These are phyloP conservation scores for Malbranchea cinnamomea DNA, from an alignment of 2,329 filamentous ascomycete species.

Conservation along the genomic window DNA sequence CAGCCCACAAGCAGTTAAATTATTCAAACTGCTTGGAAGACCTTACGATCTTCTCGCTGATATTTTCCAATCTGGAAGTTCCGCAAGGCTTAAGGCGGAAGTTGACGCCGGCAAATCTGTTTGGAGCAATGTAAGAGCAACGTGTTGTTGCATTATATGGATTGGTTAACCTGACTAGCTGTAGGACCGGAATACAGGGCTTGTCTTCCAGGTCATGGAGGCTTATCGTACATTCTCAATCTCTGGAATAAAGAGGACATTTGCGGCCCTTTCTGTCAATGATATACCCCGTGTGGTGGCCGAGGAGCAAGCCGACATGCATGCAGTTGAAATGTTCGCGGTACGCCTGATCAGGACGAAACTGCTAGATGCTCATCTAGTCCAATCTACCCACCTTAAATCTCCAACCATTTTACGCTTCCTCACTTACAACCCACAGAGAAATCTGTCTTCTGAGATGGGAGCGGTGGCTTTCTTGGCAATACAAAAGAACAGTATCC, in stretches of 20 bases:
- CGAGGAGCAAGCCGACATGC: slow-evolving; percentile 13
- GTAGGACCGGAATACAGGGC: slow-evolving; percentile 55
- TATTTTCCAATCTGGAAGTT: slow-evolving; percentile 48
- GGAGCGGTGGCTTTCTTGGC: slow-evolving; percentile 29
- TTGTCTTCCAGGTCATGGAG: slow-evolving; percentile 53
- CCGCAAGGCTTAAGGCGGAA: slow-evolving; percentile 48
- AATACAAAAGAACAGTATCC: slow-evolving; percentile 35
- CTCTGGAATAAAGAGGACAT: slow-evolving; percentile 56
- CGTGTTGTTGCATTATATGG: background rate
- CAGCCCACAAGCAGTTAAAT: slow-evolving; percentile 32
- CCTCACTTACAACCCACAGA: slow-evolving; percentile 20
- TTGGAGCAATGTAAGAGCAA: slow-evolving; percentile 42
- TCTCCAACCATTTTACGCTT: slow-evolving; percentile 40
- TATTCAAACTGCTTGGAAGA: slow-evolving; percentile 44
- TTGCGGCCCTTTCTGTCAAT: slow-evolving; percentile 45
- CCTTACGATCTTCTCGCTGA: slow-evolving; percentile 57
- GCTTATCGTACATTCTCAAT: slow-evolving; percentile 66
- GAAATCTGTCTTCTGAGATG: slow-evolving; percentile 23
- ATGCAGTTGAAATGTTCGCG: slow-evolving; percentile 21
- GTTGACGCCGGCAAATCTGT: slow-evolving; percentile 41
- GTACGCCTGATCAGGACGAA: slow-evolving; percentile 34
- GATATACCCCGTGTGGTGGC: slow-evolving; percentile 27
- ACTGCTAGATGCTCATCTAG: slow-evolving; percentile 37
- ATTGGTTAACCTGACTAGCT: slow-evolving; percentile 11
- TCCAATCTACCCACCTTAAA: slow-evolving; percentile 25